Conservation (phyloP, 176 grass and related monocot species). For the Tuctoria greenei region DNA sequence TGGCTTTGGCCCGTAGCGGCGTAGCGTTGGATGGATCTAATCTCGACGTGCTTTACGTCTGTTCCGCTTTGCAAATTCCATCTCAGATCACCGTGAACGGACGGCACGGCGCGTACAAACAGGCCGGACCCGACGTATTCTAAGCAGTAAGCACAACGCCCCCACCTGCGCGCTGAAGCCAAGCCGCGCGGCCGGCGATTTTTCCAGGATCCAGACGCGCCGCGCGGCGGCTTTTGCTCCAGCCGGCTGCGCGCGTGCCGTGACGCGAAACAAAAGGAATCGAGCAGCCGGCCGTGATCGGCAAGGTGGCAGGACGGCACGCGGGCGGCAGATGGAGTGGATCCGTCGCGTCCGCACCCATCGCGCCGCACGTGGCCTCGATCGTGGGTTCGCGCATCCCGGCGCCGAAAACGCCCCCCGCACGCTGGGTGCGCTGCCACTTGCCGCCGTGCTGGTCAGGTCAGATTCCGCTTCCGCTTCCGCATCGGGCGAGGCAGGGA, state of each 20-base stretch:
- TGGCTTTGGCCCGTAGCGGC: constrained; percentile 3
- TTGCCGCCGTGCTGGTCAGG: neutral
- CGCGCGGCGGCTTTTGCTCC: constrained; percentile 10
- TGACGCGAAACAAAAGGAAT: neutral
- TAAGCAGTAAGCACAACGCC: neutral
- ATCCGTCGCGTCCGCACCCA: neutral
- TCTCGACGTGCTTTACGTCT: constrained; percentile 7
- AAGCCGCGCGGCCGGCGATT: neutral
- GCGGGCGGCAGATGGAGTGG: neutral
- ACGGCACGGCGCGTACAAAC: neutral
- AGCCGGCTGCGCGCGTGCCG: neutral
- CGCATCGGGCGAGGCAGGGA: constrained; percentile 18
- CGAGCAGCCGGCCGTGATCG: constrained; percentile 26
- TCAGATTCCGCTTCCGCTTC: constrained; percentile 10
- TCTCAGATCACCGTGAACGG: constrained; percentile 1
- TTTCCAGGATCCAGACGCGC: neutral
- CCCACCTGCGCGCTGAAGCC: neutral
- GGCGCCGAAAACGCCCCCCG: constrained; percentile 4
- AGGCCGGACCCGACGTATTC: neutral
- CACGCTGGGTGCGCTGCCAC: neutral
- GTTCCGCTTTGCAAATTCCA: neutral
- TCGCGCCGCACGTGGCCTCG: constrained; percentile 35
- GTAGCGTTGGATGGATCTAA: neutral
- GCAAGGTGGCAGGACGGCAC: constrained; percentile 16
- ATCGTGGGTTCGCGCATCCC: constrained; percentile 11